Evolutionary conservation across 371 early-diverging fungal genomes (phyloP).

Genomic region (Dipsacomyces acuminosporus): DNA sequence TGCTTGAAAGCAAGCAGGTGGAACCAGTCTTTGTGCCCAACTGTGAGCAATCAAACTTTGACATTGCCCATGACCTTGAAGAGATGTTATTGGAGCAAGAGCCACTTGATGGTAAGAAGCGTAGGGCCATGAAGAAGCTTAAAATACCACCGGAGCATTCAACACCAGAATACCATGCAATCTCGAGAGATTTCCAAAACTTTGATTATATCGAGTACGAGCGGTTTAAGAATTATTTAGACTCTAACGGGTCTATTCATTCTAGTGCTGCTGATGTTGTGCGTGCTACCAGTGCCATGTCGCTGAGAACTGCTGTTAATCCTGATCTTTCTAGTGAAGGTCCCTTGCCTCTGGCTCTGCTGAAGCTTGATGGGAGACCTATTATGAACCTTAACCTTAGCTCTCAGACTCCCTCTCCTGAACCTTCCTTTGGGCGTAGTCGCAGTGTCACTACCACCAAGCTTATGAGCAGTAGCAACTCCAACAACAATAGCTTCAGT

Average conservation of each 20-base stretch:
- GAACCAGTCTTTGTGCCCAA: constrained; percentile 55
- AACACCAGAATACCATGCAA: constrained; percentile 29
- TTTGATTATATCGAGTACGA: constrained; percentile 50
- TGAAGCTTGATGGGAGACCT: constrained; percentile 25
- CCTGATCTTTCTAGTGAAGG: too few relatives aligned
- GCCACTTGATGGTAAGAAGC: constrained; percentile 52
- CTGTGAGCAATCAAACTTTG: constrained; percentile 75
- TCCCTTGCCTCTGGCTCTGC: constrained; percentile 6
- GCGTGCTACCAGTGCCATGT: constrained; percentile 3
- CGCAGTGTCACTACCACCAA: too few relatives aligned
- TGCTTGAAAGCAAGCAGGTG: constrained; percentile 38
- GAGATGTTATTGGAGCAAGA: constrained; percentile 86
- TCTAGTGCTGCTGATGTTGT: constrained; percentile 31
- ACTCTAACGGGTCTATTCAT: constrained; percentile 24
- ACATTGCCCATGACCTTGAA: constrained; percentile 90
- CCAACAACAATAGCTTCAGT: too few relatives aligned
- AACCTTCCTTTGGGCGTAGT: too few relatives aligned
- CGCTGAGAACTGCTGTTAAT: neutral
- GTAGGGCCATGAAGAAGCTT: constrained; percentile 10
- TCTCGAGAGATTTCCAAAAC: constrained; percentile 27
- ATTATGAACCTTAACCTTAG: constrained; percentile 14
- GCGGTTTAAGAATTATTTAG: constrained; percentile 37
- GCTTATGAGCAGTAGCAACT: too few relatives aligned
- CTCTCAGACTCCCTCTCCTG: too few relatives aligned
- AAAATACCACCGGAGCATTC: constrained; percentile 17